Conservation (phyloP, 768 basidiomycete species). For the Psilocybe azurescens region DNA sequence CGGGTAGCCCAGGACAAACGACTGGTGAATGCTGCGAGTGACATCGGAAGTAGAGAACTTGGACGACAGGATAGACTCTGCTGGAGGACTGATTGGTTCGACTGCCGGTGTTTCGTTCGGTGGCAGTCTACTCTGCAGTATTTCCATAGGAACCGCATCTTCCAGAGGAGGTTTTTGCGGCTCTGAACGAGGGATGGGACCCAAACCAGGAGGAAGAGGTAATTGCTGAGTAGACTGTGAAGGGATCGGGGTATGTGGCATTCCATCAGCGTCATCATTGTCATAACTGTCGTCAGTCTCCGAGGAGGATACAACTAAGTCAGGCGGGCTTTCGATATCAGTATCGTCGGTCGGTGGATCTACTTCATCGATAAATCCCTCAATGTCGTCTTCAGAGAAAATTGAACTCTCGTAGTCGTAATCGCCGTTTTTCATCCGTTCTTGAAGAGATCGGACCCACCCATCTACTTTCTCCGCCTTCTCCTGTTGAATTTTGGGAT, state of each 20-base stretch:
- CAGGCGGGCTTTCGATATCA: constrained; percentile 20
- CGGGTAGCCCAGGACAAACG: constrained; percentile 70
- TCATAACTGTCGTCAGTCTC: constrained; percentile 27
- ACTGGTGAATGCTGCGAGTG: constrained; percentile 57
- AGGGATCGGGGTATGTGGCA: constrained; percentile 38
- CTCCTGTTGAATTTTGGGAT: constrained; percentile 69
- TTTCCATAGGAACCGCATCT: constrained; percentile 71
- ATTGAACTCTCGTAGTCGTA: constrained; percentile 67
- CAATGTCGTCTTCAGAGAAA: constrained; percentile 47
- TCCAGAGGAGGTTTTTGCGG: constrained; percentile 59
- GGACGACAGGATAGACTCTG: constrained; percentile 31
- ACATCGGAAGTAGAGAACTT: constrained; percentile 41
- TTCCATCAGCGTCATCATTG: constrained; percentile 23
- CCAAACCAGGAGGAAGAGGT: constrained; percentile 30
- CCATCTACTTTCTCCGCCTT: constrained; percentile 81
- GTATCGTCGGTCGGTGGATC: constrained; percentile 25
- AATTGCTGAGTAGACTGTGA: constrained; percentile 34
- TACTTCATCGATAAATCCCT: constrained; percentile 31
- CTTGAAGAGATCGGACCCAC: constrained; percentile 78
- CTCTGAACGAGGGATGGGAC: constrained; percentile 35
- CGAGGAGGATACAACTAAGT: constrained; percentile 15
- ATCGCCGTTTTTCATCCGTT: constrained; percentile 67
- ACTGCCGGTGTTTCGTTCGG: constrained; percentile 28
- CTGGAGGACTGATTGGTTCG: constrained; percentile 18
- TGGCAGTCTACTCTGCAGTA: constrained; percentile 62